Percentiles rank a stretch among this genome's conserved stretches.
Evolutionary conservation across 495 filamentous ascomycete genomes (phyloP).

Genomic region (Penicillium alfredii): DNA sequence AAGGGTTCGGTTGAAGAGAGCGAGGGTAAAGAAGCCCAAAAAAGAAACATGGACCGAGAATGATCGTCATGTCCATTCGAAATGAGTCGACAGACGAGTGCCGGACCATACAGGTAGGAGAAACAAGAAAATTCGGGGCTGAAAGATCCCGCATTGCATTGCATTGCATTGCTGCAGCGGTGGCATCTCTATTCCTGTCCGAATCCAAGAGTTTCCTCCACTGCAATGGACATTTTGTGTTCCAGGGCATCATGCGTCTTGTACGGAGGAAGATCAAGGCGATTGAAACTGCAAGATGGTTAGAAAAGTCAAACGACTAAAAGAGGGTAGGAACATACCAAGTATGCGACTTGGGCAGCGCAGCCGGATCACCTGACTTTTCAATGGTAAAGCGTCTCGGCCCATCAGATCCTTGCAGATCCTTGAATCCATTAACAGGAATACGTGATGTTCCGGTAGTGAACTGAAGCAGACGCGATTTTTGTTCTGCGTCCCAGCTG

Average conservation of each 20-base stretch:
- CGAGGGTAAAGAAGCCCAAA: too few species aligned
- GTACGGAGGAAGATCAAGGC: slow-evolving; percentile 91
- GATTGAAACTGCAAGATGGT: slow-evolving; percentile 71
- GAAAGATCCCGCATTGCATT: background rate
- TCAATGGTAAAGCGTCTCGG: slow-evolving; percentile 96
- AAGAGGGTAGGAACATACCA: slow-evolving; percentile 59
- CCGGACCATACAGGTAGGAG: too few species aligned
- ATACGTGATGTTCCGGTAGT: slow-evolving; percentile 97
- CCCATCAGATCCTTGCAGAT: slow-evolving; percentile 95
- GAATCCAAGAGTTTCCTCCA: slow-evolving; percentile 98
- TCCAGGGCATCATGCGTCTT: slow-evolving; percentile 79
- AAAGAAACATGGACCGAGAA: too few species aligned
- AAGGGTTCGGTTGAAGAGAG: too few species aligned
- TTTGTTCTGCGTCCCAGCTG: slow-evolving; percentile 96
- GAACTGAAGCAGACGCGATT: slow-evolving; percentile 92
- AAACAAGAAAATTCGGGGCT: too few species aligned
- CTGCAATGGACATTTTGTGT: slow-evolving; percentile 86
- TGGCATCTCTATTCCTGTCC: slow-evolving; percentile 73
- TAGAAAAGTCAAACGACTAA: slow-evolving; percentile 8
- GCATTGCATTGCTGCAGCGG: background rate
- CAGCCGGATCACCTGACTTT: slow-evolving; percentile 83
- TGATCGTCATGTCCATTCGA: too few species aligned
- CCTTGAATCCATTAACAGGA: slow-evolving; percentile 99
- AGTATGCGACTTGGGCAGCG: slow-evolving; percentile 94
- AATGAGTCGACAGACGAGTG: too few species aligned